Evolutionary conservation across 2,329 filamentous ascomycete species (phyloP), one percentile per base, ranked within the genome.

Genomic region (Purpureocillium takamizusanense): DNA sequence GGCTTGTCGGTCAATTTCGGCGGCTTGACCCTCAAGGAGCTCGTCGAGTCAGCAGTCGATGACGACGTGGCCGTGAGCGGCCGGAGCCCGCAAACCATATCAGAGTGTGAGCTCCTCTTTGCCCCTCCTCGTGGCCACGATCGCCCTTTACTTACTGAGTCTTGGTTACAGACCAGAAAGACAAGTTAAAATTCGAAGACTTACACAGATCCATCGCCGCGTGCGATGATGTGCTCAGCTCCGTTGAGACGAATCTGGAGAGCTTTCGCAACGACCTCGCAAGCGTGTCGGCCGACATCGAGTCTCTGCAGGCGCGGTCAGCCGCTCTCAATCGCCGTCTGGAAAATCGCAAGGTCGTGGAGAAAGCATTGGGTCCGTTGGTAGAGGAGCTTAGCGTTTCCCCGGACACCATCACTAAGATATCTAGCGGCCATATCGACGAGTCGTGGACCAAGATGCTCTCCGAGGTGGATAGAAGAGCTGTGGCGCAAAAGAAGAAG

Each of bases 201-300:
- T 71, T 98, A 31, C 92, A 97, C 61, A 78, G 76, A 52, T 94
- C 89, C 4, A 97, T 98, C 52, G 63, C 72, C 56, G 85, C 86
- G 36, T 98, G 90, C 64, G 92, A 98, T 61, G 84, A 94, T 56
- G 86, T 97, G 36, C 74, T 97, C 33, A 85, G 81, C 60, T 95
- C 89, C 0, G 92, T 98, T 39, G 90, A 98, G 64, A 81, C 78
- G 25, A 97, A 95, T 57, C 71, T 98, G 38, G 85, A 85, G 29
- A 90, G 82, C 58, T 98, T 98, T 56, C 88, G 94, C 56, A 85
- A 88, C 43, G 94, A 98, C 59, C 76, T 98, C 10, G 90, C 87
- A 8, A 77, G 80, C 12, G 92, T 98, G 11, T 95, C 92, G 2
- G 83, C 88, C 7, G 92, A 98, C 57, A 98, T 98, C 37, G 92